phyloP scores from a whole-genome alignment of 805 yeast species.

The Brettanomyces custersianus region DNA sequence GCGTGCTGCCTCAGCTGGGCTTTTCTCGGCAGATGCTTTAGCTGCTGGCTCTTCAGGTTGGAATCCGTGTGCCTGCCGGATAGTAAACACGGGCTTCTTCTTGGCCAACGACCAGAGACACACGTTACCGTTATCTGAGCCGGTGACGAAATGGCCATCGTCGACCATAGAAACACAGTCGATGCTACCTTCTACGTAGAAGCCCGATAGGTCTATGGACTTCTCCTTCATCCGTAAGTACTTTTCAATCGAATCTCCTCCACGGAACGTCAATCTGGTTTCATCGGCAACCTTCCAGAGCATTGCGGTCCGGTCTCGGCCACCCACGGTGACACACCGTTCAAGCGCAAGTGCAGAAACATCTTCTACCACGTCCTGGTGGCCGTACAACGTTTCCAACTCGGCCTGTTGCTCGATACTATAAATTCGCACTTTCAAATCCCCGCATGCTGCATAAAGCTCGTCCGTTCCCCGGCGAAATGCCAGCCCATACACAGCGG shows the following conservation, averaged over 20 bases:
- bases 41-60: conserved; percentile 32
- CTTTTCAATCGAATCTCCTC: conserved; percentile 56
- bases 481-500: conserved; percentile 60
- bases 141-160: conserved; percentile 87
- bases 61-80: conserved; percentile 73
- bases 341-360: conserved; percentile 77
- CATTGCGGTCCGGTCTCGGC: conserved; percentile 92
- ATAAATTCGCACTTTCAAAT: conserved; percentile 80
- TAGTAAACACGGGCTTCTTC: conserved; percentile 73
- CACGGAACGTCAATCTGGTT: conserved; percentile 85
- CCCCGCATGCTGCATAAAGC: conserved; percentile 88
- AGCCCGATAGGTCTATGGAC: conserved; percentile 23
- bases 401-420: conserved; percentile 81
- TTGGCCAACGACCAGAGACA: conserved; percentile 86
- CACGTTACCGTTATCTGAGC: conserved; percentile 88
- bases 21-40: conserved; percentile 45
- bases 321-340: conserved; percentile 92
- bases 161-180: conserved; percentile 89
- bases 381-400: conserved; percentile 88
- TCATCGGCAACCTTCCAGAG: conserved; percentile 96
- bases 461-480: conserved; percentile 80
- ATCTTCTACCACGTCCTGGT: conserved; percentile 82
- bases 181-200: conserved; percentile 74
- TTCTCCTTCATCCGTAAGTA: conserved; percentile 26
- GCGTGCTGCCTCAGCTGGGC: conserved; percentile 24